Conservation (phyloP, 1,139 yeast genomes). For the Yueomyces sp. region DNA sequence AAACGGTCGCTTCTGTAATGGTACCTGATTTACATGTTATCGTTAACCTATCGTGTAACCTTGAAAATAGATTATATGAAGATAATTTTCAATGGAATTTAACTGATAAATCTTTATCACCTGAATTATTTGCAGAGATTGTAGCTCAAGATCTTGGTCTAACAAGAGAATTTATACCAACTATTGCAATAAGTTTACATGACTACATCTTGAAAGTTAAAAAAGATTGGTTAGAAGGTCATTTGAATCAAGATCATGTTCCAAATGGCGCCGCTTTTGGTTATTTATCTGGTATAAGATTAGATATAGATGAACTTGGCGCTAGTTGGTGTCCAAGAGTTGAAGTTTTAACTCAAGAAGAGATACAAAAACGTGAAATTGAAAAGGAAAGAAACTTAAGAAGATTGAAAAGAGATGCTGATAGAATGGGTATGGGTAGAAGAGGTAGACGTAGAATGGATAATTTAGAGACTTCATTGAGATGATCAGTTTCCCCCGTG, state of each 20-base stretch:
- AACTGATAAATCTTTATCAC: conserved; percentile 37
- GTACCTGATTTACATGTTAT: conserved; percentile 64
- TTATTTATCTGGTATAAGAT: conserved; percentile 50
- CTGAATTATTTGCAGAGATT: conserved; percentile 70
- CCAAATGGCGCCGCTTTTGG: conserved; percentile 49
- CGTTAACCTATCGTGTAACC: conserved; percentile 67
- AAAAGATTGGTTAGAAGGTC: conserved; percentile 79
- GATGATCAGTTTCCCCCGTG: conserved; percentile 5
- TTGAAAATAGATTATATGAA: conserved; percentile 74
- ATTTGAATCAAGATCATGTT: conserved; percentile 39
- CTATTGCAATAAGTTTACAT: conserved; percentile 78
- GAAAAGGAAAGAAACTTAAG: conserved; percentile 89
- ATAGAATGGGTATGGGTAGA: conserved; percentile 28
- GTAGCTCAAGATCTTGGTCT: conserved; percentile 82
- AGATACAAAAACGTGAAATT: conserved; percentile 87
- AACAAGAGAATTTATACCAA: conserved; percentile 76
- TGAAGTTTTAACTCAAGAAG: conserved; percentile 80
- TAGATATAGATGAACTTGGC: conserved; percentile 47
- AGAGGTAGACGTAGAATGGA: conserved; percentile 44
- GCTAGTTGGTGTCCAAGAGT: conserved; percentile 86
- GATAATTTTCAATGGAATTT: conserved; percentile 96
- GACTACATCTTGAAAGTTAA: conserved; percentile 68
- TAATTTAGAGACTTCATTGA: conserved; percentile 34
- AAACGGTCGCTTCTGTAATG: conserved; percentile 49
- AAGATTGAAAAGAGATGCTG: conserved; percentile 82